Evolutionary conservation across 2,329 filamentous ascomycete genomes (phyloP).

Genomic region (Penicillium sp.): DNA sequence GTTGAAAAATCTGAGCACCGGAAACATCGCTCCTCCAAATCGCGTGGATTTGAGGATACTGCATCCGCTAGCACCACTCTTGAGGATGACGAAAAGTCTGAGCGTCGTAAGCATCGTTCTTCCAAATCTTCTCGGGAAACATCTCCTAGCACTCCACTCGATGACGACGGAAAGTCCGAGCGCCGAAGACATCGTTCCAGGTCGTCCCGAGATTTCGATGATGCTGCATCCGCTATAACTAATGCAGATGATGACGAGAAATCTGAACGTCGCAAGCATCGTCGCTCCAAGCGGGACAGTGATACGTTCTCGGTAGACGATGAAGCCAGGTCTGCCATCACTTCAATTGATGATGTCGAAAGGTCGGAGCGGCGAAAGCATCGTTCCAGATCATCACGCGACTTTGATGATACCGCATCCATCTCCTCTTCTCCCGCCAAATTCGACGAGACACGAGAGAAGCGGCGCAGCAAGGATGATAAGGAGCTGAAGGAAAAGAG

Average conservation of each 20-base stretch:
- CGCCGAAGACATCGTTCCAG: neutral
- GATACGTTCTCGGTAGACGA: constrained; percentile 3
- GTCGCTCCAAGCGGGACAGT: constrained; percentile 9
- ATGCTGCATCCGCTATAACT: constrained; percentile 21
- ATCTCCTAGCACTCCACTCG: neutral
- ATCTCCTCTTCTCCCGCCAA: constrained; percentile 34
- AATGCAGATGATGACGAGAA: constrained; percentile 23
- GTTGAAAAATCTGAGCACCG: constrained; percentile 25
- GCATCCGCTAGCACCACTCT: constrained; percentile 15
- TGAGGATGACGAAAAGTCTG: constrained; percentile 26
- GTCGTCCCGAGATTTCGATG: constrained; percentile 29
- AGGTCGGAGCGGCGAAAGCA: constrained; percentile 21
- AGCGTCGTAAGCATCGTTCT: constrained; percentile 8
- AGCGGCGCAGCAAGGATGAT: constrained; percentile 31
- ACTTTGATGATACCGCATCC: constrained; percentile 39
- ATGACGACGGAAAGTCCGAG: constrained; percentile 25
- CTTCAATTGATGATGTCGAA: constrained; percentile 3
- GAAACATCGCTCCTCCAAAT: neutral
- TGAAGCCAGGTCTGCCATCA: constrained; percentile 1
- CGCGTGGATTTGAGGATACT: constrained; percentile 33
- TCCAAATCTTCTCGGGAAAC: constrained; percentile 6
- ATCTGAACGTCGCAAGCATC: constrained; percentile 15
- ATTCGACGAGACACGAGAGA: constrained; percentile 32
- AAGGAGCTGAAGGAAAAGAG: constrained; percentile 34
- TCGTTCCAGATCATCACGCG: neutral